A percentile compares a stretch with the other conserved stretches of the same genome.
These are phyloP conservation scores for Suillus alpinus DNA, from an alignment of 768 basidiomycete genomes.

Conservation along the genomic window DNA sequence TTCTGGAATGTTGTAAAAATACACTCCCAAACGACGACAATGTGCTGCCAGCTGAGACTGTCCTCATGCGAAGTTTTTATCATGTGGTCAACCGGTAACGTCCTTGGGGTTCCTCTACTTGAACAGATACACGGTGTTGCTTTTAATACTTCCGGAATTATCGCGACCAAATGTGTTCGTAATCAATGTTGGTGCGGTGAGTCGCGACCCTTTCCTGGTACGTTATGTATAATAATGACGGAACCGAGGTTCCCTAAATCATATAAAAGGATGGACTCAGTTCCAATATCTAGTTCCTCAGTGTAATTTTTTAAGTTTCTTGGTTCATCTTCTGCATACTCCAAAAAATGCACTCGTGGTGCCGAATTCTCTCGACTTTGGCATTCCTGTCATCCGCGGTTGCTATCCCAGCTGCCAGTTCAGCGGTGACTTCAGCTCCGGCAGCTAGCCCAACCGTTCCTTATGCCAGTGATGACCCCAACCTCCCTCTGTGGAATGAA, in stretches of 20 bases:
- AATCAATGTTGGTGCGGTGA: slow-evolving; percentile 1
- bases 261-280: slow-evolving; percentile 22
- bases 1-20: background rate
- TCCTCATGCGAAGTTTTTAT: background rate
- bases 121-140: background rate
- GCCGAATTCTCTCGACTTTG: slow-evolving; percentile 24
- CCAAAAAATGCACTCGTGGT: slow-evolving; percentile 26
- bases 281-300: background rate
- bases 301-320: slow-evolving; percentile 22
- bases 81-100: background rate
- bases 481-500: slow-evolving; percentile 40
- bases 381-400: slow-evolving; percentile 17
- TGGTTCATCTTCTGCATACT: slow-evolving; percentile 10
- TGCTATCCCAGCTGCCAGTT: slow-evolving; percentile 15
- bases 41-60: background rate
- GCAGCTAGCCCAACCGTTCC: slow-evolving; percentile 42
- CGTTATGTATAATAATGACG: slow-evolving; percentile 5
- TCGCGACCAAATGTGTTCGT: background rate
- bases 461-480: slow-evolving; percentile 45
- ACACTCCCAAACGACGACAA: background rate
- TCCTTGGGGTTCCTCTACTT: background rate
- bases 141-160: background rate
- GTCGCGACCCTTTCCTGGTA: slow-evolving; percentile 7
- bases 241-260: slow-evolving; percentile 1
- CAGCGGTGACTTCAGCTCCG: slow-evolving; percentile 26